Conservation (phyloP, 1,284 basidiomycete species). For the Marasmius fiardii region DNA sequence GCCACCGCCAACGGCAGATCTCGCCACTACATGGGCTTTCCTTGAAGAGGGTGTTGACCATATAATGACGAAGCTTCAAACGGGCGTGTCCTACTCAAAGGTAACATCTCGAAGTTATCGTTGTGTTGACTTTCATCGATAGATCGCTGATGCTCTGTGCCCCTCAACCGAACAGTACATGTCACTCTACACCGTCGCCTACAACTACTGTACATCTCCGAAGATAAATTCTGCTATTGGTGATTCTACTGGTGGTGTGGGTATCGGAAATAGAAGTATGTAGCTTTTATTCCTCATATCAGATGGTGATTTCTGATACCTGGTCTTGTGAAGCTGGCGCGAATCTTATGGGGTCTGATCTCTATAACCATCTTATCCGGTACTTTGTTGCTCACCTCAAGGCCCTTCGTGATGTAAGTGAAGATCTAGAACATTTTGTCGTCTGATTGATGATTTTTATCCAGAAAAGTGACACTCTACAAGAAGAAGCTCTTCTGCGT, state of each 20-base stretch:
- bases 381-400: constrained; percentile 83
- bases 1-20: constrained; percentile 46
- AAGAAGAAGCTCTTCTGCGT: constrained; percentile 84
- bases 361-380: constrained; percentile 84
- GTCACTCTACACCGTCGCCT: constrained; percentile 88
- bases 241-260: constrained; percentile 26
- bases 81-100: constrained; percentile 87
- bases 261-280: constrained; percentile 56
- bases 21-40: constrained; percentile 85
- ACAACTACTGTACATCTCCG: constrained; percentile 95
- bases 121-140: neutral
- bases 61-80: constrained; percentile 86
- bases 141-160: neutral
- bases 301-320: no score
- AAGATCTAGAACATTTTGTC: neutral
- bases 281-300: constrained; percentile 18
- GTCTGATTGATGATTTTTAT: neutral
- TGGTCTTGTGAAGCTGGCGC: constrained; percentile 64
- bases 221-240: constrained; percentile 59
- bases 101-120: constrained; percentile 7
- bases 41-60: constrained; percentile 89
- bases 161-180: constrained; percentile 58
- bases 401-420: constrained; percentile 55
- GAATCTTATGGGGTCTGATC: constrained; percentile 88
- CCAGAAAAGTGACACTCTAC: constrained; percentile 65